A percentile compares a stretch with the other conserved stretches of the same genome.
phyloP scores from a whole-genome alignment of 1,284 basidiomycete species.

The Melampsora larici-populina region DNA sequence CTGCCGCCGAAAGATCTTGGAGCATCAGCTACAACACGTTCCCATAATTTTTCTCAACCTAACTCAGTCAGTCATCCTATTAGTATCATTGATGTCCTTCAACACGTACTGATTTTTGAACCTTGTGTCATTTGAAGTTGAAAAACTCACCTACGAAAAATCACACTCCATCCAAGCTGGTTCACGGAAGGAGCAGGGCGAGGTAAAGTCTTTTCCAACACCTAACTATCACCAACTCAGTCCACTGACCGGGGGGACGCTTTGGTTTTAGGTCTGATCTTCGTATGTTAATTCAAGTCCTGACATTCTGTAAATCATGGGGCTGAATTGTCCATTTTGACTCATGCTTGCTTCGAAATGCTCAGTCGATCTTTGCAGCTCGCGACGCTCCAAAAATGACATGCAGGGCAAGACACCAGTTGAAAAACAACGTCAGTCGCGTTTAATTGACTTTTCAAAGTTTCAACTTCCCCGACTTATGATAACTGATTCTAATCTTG shows the following conservation, averaged over 20 bases:
- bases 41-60: no score
- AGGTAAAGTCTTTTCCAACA: background rate
- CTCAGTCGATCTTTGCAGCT: background rate
- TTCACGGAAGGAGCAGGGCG: background rate
- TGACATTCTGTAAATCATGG: background rate
- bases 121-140: no score
- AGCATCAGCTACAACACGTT: no score
- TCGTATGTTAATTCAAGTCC: no score
- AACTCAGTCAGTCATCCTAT: no score
- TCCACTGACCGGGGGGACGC: background rate
- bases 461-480: background rate
- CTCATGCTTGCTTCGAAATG: background rate
- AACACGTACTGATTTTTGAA: no score
- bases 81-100: no score
- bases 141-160: no score
- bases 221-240: background rate
- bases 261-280: background rate
- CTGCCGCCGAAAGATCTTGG: no score
- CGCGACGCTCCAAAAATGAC: background rate
- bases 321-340: background rate
- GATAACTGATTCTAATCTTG: background rate
- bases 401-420: background rate
- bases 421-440: slow-evolving; percentile 13
- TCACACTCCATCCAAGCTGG: no score
- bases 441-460: background rate